Evolutionary conservation across 495 filamentous ascomycete genomes (phyloP).

Genomic region (Cercophora samala): DNA sequence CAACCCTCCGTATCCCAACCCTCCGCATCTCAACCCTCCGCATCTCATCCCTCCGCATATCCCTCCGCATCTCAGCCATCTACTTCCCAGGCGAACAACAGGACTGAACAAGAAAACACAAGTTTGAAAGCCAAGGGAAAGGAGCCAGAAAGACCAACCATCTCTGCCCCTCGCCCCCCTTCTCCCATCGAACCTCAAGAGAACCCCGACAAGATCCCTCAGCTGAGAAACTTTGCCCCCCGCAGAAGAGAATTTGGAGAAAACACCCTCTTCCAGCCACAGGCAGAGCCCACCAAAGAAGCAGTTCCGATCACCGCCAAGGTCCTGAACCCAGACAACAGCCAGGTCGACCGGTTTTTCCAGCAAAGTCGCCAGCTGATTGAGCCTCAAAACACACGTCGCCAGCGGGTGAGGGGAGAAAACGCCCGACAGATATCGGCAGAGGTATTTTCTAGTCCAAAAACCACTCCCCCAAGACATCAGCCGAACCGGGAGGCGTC

Average conservation of each 20-base stretch:
- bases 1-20: no score
- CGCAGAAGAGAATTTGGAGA: slow-evolving; percentile 34
- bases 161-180: slow-evolving; percentile 11
- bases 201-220: slow-evolving; percentile 25
- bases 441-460: neutral
- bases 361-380: neutral
- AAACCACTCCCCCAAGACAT: slow-evolving; percentile 11
- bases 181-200: neutral
- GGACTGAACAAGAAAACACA: neutral
- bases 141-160: slow-evolving; percentile 14
- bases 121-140: slow-evolving; percentile 1
- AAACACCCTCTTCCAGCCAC: slow-evolving; percentile 34
- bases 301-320: neutral
- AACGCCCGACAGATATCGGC: neutral
- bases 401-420: neutral
- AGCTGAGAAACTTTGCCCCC: slow-evolving; percentile 53
- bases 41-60: no score
- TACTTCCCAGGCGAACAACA: no score
- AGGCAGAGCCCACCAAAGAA: slow-evolving; percentile 11
- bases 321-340: slow-evolving; percentile 21
- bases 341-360: slow-evolving; percentile 18
- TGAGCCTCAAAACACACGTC: neutral
- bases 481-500: slow-evolving; percentile 37
- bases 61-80: no score
- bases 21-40: no score